Percentiles rank a stretch among this genome's conserved stretches.
Evolutionary conservation across 371 early-diverging fungal species (phyloP).

Genomic region (Capillidium heterosporum): DNA sequence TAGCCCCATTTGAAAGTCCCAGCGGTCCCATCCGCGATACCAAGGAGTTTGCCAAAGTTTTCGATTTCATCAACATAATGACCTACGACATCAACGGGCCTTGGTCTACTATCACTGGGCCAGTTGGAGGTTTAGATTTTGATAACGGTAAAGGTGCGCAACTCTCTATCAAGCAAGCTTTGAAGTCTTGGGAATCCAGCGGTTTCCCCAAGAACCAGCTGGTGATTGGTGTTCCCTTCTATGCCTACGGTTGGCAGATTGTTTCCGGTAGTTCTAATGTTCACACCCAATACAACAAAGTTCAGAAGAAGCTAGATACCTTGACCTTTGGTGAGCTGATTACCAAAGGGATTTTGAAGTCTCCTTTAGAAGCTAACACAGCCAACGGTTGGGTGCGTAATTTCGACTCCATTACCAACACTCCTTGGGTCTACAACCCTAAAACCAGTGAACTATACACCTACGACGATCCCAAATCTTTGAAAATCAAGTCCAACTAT

Average conservation of each 20-base stretch:
- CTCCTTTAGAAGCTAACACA: conserved; percentile 22
- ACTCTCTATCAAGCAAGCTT: conserved; percentile 14
- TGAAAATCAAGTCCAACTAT: conserved; percentile 9
- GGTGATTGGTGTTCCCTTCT: conserved; percentile 37
- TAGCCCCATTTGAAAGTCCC: conserved; percentile 33
- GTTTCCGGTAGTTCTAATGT: conserved; percentile 17
- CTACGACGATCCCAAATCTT: background rate
- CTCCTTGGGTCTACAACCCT: background rate
- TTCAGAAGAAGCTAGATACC: too few relatives aligned
- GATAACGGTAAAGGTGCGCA: conserved; percentile 12
- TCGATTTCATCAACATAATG: conserved; percentile 41
- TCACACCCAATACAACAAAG: too few relatives aligned
- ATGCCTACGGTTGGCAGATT: conserved; percentile 31
- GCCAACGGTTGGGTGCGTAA: conserved; percentile 7
- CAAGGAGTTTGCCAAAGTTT: conserved; percentile 27
- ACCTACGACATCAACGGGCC: too few relatives aligned
- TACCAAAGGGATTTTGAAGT: conserved; percentile 35
- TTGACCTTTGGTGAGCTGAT: too few relatives aligned
- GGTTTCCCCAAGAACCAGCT: conserved; percentile 36
- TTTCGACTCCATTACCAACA: background rate
- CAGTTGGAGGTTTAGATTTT: conserved; percentile 50
- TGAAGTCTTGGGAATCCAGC: conserved; percentile 26
- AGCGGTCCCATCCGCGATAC: conserved; percentile 36
- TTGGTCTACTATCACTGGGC: conserved; percentile 26
- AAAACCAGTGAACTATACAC: background rate